Evolutionary conservation across 768 basidiomycete genomes (phyloP), one percentile per base, ranked within the genome.

Genomic region (Boletus fagicola): DNA sequence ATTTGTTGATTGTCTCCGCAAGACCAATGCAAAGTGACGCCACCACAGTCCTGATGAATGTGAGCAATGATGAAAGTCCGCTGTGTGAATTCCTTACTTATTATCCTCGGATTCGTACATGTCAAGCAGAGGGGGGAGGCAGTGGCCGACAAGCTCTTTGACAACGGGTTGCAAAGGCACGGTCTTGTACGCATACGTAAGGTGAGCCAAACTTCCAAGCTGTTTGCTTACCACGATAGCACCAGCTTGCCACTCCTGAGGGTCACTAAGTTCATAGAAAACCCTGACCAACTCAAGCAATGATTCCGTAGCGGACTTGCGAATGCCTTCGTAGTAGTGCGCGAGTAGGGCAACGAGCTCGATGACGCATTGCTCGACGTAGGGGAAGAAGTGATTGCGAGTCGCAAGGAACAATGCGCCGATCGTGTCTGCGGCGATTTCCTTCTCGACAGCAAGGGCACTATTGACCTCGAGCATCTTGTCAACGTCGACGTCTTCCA

Each of bases 371-470:
- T 81, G 76, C 76, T 98, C 94, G 60, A 98, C 85, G 68, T 83
- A 98, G 5, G 94, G 93, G 65, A 98, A 79, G 86, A 96, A 98
- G 66, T 92, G 87, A 47, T 72, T 74, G 65, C 86, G 84, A 31
- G 92, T 93, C 12, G 90, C 82, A 31, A 84, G 79, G 70, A 98
- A 98, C 60, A 99, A 75, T 36, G 90, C 88, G 59, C 96, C 94
- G 62, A 98, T 87, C 5, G 95, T 93, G 70, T 98, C 95, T 26
- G 94, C 93, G 22, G 97, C 95, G 58, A 98, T 97, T 78, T 99
- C 97, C 75, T 99, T 99, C 80, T 99, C 97, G 54, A 98, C 94
- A 43, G 95, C 95, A 62, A 98, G 88, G 22, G 94, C 95, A 65
- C 90, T 92, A 78, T 94, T 96, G 60, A 95, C 92, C 60, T 94